Conservation (phyloP, 2,329 filamentous ascomycete species). For the Pyrenophora seminiperda region DNA sequence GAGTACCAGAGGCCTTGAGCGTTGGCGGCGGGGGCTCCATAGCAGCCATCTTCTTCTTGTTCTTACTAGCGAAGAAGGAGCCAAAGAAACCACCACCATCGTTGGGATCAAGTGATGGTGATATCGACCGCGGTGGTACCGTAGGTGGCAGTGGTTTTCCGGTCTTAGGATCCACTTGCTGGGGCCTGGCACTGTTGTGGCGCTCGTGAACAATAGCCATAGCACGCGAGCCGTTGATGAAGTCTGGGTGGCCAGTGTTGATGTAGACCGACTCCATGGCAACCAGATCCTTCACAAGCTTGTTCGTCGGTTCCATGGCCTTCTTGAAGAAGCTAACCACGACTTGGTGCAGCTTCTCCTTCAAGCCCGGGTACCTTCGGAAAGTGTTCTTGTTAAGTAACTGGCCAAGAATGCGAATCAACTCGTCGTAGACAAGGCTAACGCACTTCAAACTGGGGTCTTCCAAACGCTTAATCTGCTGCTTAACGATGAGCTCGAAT, state of each 20-base stretch:
- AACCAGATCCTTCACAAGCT: constrained; percentile 90
- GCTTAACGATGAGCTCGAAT: constrained; percentile 98
- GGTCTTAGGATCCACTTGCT: constrained; percentile 97
- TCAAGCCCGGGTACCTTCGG: constrained; percentile 88
- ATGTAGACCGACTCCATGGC: constrained; percentile 96
- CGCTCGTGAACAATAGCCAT: constrained; percentile 98
- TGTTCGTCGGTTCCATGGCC: constrained; percentile 97
- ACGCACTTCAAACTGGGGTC: constrained; percentile 98
- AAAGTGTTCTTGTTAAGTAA: constrained; percentile 87
- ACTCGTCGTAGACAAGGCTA: constrained; percentile 93
- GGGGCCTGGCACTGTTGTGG: constrained; percentile 78
- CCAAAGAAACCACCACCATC: constrained; percentile 82
- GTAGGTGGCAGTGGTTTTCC: constrained; percentile 83
- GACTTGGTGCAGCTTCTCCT: constrained; percentile 94
- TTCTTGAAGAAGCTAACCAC: constrained; percentile 98
- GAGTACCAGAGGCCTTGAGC: constrained; percentile 89
- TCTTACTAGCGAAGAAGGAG: constrained; percentile 98
- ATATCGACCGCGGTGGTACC: constrained; percentile 73
- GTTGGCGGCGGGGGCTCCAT: constrained; percentile 95
- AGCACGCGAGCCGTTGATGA: constrained; percentile 92
- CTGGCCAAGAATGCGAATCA: constrained; percentile 92
- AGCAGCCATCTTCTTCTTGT: constrained; percentile 99
- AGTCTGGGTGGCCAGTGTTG: constrained; percentile 98
- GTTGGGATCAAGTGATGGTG: constrained; percentile 73
- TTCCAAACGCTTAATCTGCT: constrained; percentile 95